phyloP scores from a whole-genome alignment of 1,284 basidiomycete species.

The Wallemia hederae region DNA sequence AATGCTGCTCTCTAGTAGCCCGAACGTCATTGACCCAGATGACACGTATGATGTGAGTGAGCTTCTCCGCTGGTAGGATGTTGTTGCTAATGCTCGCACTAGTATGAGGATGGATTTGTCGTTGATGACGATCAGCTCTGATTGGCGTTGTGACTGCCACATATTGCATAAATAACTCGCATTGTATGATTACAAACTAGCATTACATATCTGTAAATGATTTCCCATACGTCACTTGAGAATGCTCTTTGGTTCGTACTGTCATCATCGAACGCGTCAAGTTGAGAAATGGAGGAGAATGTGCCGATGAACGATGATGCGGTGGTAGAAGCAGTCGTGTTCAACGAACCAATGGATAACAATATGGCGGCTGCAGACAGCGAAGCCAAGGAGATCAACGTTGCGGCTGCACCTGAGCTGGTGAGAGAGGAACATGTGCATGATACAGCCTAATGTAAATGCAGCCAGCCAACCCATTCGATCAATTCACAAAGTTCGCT shows the following conservation, averaged over 20 bases:
- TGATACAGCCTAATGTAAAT: background rate
- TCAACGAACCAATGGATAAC: too few relatives aligned
- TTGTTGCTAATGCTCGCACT: background rate
- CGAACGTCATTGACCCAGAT: background rate
- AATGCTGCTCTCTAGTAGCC: background rate
- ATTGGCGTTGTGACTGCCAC: background rate
- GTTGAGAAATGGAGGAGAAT: background rate
- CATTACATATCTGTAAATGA: background rate
- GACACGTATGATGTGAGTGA: background rate
- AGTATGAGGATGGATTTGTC: background rate
- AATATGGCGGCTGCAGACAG: too few relatives aligned
- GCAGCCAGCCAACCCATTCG: background rate
- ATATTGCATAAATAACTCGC: background rate
- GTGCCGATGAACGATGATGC: background rate
- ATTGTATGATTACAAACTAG: background rate
- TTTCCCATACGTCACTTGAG: background rate
- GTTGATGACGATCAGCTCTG: background rate
- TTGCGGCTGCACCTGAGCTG: background rate
- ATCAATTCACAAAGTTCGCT: background rate
- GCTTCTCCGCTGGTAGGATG: background rate
- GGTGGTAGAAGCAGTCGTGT: too few relatives aligned
- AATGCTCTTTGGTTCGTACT: background rate
- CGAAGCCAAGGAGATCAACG: too few relatives aligned
- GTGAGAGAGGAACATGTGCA: background rate
- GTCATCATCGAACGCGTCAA: background rate